Evolutionary conservation across 1,284 basidiomycete species (phyloP), one percentile per base, ranked within the genome.

Genomic region (Cystobasidium pallidum): DNA sequence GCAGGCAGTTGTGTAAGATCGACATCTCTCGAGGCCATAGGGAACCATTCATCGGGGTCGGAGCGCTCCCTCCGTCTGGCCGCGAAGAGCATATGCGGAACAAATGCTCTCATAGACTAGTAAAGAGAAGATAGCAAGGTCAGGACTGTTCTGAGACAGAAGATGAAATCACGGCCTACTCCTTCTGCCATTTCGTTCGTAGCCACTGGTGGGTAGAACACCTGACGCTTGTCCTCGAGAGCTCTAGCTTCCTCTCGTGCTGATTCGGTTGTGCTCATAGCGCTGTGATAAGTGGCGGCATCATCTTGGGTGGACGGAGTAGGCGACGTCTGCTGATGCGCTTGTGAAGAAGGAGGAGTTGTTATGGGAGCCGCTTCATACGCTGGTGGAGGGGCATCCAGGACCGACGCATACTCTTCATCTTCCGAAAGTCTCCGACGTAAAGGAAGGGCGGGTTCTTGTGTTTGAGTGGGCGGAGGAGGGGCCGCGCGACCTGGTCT

Each of bases 31-130:
- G 67, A 70, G 11, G 58, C 47, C 55, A 70, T 70, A 4, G 67
- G 67, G n/a, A 70, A 43, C 26, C 57, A 70, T 43, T 70, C 67
- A 41, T 70, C 67, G 3, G 55, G 45, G 34, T 51, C 57, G 7
- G 62, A 64, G 13, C 62, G 62, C 36, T 49, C 41, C 39, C 67
- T 30, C 24, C 34, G 32, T n/a, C 67, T 41, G 15, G 55, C 55
- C n/a, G 67, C 67, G 45, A 70, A 70, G 2, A 70, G 67, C 67
- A 70, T 70, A 41, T 70, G 67, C 19, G 67, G 67, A 4, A 70
- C 67, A 13, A 70, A 57, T 7, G 57, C 67, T 47, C 67, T 17
- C 67, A 70, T 70, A 3, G 67, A 61, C 67, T 70, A 49, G 21
- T 13, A 6, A 58, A 8, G 10, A 24, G 24, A 6, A 65, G 15